Base-by-base conservation (phyloP, 2,329 filamentous ascomycete genomes). In the Fusarium incarnatum region DNA sequence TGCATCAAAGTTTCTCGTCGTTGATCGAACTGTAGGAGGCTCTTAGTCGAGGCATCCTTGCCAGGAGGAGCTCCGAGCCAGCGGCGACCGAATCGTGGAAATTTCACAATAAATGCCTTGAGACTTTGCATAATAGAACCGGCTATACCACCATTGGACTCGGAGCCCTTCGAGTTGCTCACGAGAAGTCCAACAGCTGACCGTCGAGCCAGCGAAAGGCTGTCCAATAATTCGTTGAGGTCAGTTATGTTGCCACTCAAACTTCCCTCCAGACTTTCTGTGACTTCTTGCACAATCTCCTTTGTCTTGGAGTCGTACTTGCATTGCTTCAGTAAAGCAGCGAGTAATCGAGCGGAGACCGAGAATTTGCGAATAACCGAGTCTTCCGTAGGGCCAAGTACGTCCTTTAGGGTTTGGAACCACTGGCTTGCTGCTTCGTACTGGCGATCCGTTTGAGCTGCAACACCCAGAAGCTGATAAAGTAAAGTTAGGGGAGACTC, bases 31-130 rank as follows among this genome's bases (percentile, higher is more conserved):
- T 89, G 86, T 30, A 90, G 75, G 37, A 86, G 80, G 12, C 88
- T 86, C 69, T 91, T 91, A 10, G 87, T 82, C 15, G 81, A 78
- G 22, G 85, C 83, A 34, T 84, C 83, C 15, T 83, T 82, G 7
- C 80, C 80, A 0, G 88, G 87, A 2, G 84, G 79, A 57, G 87
- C 87, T 15, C 89, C 89, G 4, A 91, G 79, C 87, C 89, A 91
- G 47, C 89, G 83, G 9, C 87, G 79, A 48, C 85, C 82, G 72
- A 91, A 89, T 4, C 88, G 84, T 15, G 89, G 89, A 64, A 88
- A 86, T 56, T 87, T 84, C 30, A 87, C 81, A 25, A 91, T 80
- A 47, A 91, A 84, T 0, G 82, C 80, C 70, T 89, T 87, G 10
- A 90, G 81, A n/a, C 84, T 80, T 3, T 74, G 72, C 30, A 74